These are phyloP conservation scores for Alternaria arbusti DNA, from an alignment of 2,329 filamentous ascomycete species.

Conservation along the genomic window DNA sequence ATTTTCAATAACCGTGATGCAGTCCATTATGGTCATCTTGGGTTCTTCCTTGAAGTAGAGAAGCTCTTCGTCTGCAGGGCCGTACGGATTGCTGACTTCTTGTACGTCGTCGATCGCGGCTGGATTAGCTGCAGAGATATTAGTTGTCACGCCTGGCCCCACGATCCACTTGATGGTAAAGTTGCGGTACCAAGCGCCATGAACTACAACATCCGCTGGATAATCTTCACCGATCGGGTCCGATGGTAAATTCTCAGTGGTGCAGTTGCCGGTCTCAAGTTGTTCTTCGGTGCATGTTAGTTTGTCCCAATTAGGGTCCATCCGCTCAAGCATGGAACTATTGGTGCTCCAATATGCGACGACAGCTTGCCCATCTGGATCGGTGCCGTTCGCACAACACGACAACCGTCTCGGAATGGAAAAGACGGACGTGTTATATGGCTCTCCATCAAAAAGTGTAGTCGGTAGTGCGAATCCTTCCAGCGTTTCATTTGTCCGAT, in stretches of 20 bases:
- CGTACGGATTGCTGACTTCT: background rate
- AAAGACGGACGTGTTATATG: background rate
- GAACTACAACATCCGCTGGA: background rate
- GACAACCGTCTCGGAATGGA: background rate
- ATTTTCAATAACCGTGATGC: background rate
- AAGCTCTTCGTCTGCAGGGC: background rate
- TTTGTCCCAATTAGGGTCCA: background rate
- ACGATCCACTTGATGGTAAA: background rate
- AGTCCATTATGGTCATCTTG: background rate
- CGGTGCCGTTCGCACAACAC: background rate
- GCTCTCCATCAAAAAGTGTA: background rate
- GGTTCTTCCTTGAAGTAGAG: background rate
- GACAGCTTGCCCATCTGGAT: background rate
- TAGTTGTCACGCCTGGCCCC: background rate
- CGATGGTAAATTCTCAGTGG: background rate
- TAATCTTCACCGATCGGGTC: background rate
- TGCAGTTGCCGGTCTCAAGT: background rate
- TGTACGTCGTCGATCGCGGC: background rate
- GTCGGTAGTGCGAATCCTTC: background rate
- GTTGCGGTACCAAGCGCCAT: background rate
- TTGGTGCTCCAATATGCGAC: background rate
- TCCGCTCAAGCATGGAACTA: background rate
- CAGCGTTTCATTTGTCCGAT: constrained; percentile 29
- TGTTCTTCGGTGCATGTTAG: background rate
- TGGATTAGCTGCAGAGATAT: background rate